These are phyloP conservation scores for Pleurotus djamor DNA, from an alignment of 768 basidiomycete genomes.

Conservation along the genomic window DNA sequence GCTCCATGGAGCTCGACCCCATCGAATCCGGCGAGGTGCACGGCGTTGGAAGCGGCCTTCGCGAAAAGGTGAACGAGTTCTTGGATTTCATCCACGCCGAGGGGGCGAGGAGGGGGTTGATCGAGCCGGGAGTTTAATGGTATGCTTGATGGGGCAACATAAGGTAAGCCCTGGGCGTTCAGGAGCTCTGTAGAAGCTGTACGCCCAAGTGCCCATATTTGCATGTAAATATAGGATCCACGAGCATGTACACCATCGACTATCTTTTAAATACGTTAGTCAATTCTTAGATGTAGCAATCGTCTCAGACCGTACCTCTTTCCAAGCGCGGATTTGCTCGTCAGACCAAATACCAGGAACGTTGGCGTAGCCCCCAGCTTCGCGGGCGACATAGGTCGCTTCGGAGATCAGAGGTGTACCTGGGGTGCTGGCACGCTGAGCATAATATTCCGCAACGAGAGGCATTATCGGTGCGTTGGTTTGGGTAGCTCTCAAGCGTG, in stretches of 20 bases:
- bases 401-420: slow-evolving; percentile 60
- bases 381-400: slow-evolving; percentile 46
- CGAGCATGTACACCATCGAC: slow-evolving; percentile 53
- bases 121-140: slow-evolving; percentile 11
- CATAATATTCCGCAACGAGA: slow-evolving; percentile 42
- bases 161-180: slow-evolving; percentile 28
- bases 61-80: slow-evolving; percentile 40
- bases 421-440: slow-evolving; percentile 40
- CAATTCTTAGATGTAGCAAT: no score
- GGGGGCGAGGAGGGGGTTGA: slow-evolving; percentile 1
- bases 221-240: slow-evolving; percentile 46
- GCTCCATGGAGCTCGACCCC: slow-evolving; percentile 46
- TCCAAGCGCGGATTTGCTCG: slow-evolving; percentile 57
- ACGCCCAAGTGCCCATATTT: slow-evolving; percentile 59
- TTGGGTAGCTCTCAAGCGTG: slow-evolving; percentile 20
- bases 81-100: slow-evolving; percentile 36
- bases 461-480: slow-evolving; percentile 15
- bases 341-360: slow-evolving; percentile 50
- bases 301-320: slow-evolving; percentile 25
- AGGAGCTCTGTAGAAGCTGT: slow-evolving; percentile 31
- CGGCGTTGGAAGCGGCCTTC: slow-evolving; percentile 39
- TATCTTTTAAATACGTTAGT: slow-evolving; percentile 29
- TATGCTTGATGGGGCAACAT: slow-evolving; percentile 30
- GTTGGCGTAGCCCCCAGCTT: slow-evolving; percentile 45
- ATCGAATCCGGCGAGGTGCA: slow-evolving; percentile 60